Conservation (phyloP, 1,139 yeast genomes). For the Kurtzmaniella quercitrusa region DNA sequence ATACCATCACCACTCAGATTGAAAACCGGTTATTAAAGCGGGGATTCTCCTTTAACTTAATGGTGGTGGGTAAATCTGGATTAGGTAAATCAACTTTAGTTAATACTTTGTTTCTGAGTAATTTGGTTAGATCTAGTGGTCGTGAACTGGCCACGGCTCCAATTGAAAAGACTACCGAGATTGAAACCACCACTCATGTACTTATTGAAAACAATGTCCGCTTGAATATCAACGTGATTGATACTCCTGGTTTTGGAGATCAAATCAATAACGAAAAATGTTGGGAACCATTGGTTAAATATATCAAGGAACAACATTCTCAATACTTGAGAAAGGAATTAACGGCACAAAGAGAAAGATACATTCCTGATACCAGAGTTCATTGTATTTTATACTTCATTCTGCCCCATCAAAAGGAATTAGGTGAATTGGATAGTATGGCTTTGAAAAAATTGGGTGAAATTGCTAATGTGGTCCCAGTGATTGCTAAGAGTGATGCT, state of each 20-base stretch:
- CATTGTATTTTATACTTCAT: constrained; percentile 91
- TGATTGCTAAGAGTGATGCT: constrained; percentile 90
- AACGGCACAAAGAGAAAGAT: constrained; percentile 89
- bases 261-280: constrained; percentile 92
- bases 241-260: constrained; percentile 98
- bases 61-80: constrained; percentile 95
- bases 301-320: constrained; percentile 94
- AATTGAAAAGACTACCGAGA: constrained; percentile 83
- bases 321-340: constrained; percentile 90
- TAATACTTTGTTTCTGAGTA: constrained; percentile 85
- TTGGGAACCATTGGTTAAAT: constrained; percentile 95
- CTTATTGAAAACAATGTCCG: constrained; percentile 83
- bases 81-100: constrained; percentile 90
- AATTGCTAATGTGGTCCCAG: constrained; percentile 91
- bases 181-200: constrained; percentile 64
- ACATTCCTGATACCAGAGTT: constrained; percentile 85
- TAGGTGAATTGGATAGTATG: constrained; percentile 76
- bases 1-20: constrained; percentile 92
- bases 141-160: constrained; percentile 66
- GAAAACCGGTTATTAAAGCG: constrained; percentile 87
- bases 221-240: constrained; percentile 81
- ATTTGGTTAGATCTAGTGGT: constrained; percentile 70
- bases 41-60: constrained; percentile 90
- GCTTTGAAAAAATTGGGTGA: constrained; percentile 84
- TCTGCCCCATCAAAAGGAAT: constrained; percentile 80